Base-by-base conservation (phyloP, 345 rosid genomes). In the Moricandia arvensis region DNA sequence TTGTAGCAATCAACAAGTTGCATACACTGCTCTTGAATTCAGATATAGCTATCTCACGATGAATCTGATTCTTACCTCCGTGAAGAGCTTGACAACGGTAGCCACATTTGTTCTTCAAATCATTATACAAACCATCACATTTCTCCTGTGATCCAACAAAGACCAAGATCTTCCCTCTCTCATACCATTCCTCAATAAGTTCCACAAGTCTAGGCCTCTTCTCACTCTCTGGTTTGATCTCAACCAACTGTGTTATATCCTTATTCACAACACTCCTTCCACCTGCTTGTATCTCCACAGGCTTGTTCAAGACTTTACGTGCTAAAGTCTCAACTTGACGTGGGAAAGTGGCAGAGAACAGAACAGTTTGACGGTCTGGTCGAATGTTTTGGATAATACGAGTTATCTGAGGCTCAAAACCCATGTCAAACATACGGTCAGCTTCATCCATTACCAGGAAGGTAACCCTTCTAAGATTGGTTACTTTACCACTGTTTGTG, bases 401-500 rank as follows among this genome's bases (percentile, higher is more conserved):
- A 62, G 96, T 90, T 54, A 92, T 94, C 70, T 92, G 98, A 61
- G 97, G 97, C 82, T 92, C 97, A 79, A 91, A 92, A 12, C 98
- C 97, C 97, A 90, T 90, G 86, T 95, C 99, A 79, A 92, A 92
- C 99, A 95, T 95, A 63, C 97, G 84, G 83, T 92, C 99, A 15
- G 99, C 97, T 84, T 94, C 99, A 80, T 94, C 97, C 97, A 94
- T 87, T 47, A 90, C 97, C 59, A 94, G 79, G 72, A 86, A 90
- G 4, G 97, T 90, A 63, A 89, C 98, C 71, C 97, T 85, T 5
- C 85, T 84, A 66, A 94, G 85, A 82, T 94, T 94, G 2, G 93
- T 87, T 66, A 91, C 90, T 84, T 89, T 90, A 2, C 97, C 98
- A 43, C 91, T 88, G 72, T 95, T 91, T 8, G 97, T 91, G 80